Conservation (phyloP, 768 basidiomycete species). For the Epithele typhae region DNA sequence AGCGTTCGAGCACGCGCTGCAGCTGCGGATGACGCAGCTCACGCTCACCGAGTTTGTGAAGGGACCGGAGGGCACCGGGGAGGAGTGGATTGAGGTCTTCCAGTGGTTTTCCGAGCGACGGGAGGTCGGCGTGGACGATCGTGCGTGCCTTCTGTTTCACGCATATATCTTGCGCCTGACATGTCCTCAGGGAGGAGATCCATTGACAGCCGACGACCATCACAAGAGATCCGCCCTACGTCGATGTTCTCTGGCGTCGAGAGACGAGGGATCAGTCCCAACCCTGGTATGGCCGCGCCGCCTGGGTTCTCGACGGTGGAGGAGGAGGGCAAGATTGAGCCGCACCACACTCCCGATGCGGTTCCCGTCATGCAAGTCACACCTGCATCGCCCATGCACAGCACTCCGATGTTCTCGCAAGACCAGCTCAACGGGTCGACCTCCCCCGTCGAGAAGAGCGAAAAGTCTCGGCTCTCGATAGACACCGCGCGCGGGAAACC, state of each 20-base stretch:
- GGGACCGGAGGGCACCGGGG: conserved; percentile 79
- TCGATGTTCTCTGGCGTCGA: conserved; percentile 21
- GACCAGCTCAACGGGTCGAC: conserved; percentile 5
- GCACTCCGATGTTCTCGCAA: conserved; percentile 4
- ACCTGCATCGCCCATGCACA: conserved; percentile 51
- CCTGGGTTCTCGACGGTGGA: conserved; percentile 6
- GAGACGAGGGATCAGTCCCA: conserved; percentile 6
- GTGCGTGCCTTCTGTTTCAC: conserved; percentile 22
- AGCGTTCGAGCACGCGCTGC: conserved; percentile 72
- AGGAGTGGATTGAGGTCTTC: conserved; percentile 81
- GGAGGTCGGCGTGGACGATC: conserved; percentile 30
- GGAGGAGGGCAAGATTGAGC: conserved; percentile 10
- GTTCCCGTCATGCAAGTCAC: conserved; percentile 56
- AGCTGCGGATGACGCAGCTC: conserved; percentile 83
- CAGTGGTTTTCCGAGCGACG: conserved; percentile 74
- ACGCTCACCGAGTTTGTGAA: conserved; percentile 78
- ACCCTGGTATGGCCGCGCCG: background rate
- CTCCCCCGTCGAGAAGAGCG: conserved; percentile 3
- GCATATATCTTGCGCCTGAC: background rate
- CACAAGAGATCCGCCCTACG: conserved; percentile 26
- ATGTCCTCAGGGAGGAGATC: conserved; percentile 21
- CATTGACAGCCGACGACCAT: conserved; percentile 24
- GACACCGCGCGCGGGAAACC: conserved; percentile 27
- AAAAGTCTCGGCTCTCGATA: conserved; percentile 2
- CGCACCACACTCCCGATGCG: background rate